phyloP scores from a whole-genome alignment of 2,329 filamentous ascomycete genomes.

The Neobulgaria alba region DNA sequence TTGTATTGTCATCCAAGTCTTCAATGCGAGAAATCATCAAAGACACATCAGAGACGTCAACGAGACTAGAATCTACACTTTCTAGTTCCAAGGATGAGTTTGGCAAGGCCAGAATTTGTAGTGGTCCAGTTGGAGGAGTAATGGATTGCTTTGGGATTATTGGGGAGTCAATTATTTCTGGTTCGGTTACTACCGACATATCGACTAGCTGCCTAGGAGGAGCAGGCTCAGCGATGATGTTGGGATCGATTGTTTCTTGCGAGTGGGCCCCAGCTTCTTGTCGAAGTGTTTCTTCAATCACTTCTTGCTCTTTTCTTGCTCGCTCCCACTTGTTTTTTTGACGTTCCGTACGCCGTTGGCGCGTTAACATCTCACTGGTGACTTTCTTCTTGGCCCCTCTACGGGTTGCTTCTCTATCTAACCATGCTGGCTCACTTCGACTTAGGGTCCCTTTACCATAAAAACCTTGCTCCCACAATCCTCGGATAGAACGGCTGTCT shows the following conservation, averaged over 20 bases:
- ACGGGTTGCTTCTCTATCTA: constrained; percentile 71
- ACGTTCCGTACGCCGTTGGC: constrained; percentile 68
- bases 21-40: too few species aligned
- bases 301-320: constrained; percentile 78
- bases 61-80: neutral
- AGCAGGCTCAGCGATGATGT: neutral
- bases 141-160: neutral
- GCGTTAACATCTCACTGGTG: constrained; percentile 79
- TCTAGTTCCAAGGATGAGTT: constrained; percentile 30
- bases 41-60: neutral
- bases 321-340: constrained; percentile 83
- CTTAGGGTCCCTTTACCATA: constrained; percentile 92
- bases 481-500: constrained; percentile 65
- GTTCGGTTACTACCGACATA: neutral
- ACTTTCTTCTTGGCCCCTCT: constrained; percentile 52
- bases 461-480: constrained; percentile 93
- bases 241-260: neutral
- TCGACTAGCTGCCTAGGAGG: neutral
- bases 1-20: neutral
- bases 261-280: constrained; percentile 34
- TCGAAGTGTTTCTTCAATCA: constrained; percentile 62
- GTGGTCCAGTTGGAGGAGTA: constrained; percentile 21
- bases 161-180: neutral
- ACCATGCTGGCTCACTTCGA: constrained; percentile 90
- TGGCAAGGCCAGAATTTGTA: constrained; percentile 45